Conservation (phyloP, 495 filamentous ascomycete species). For the Patellaria atrata region DNA sequence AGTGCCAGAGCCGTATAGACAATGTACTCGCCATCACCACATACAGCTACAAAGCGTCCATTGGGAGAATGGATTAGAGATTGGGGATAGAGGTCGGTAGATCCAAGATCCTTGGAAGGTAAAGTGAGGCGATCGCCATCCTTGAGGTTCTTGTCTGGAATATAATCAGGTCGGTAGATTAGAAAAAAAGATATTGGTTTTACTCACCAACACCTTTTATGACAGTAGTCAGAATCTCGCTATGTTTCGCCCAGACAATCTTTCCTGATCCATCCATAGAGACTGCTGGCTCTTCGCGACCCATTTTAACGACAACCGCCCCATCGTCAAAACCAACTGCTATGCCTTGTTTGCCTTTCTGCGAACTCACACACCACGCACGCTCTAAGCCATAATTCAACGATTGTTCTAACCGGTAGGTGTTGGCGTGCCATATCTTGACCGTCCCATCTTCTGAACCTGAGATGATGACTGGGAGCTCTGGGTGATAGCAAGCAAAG, state of each 20-base stretch:
- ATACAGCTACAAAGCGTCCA: constrained; percentile 91
- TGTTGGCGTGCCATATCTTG: constrained; percentile 98
- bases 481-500: constrained; percentile 95
- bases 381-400: constrained; percentile 89
- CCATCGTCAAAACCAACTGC: constrained; percentile 97
- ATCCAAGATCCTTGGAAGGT: constrained; percentile 85
- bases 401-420: constrained; percentile 88
- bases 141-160: constrained; percentile 67
- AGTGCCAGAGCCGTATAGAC: constrained; percentile 96
- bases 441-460: constrained; percentile 96
- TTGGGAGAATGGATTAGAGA: constrained; percentile 92
- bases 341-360: constrained; percentile 82
- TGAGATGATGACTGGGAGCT: constrained; percentile 95
- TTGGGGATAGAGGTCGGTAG: constrained; percentile 93
- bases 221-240: constrained; percentile 81
- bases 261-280: constrained; percentile 96
- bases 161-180: neutral
- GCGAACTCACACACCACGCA: constrained; percentile 94
- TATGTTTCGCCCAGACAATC: constrained; percentile 87
- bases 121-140: constrained; percentile 76
- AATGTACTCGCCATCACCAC: constrained; percentile 95
- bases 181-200: constrained; percentile 4
- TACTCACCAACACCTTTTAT: constrained; percentile 70
- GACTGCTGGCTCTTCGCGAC: constrained; percentile 89
- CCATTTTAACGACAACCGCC: constrained; percentile 94